Conservation (phyloP, 768 basidiomycete species). For the Krasilnikovozyma curviuscula region DNA sequence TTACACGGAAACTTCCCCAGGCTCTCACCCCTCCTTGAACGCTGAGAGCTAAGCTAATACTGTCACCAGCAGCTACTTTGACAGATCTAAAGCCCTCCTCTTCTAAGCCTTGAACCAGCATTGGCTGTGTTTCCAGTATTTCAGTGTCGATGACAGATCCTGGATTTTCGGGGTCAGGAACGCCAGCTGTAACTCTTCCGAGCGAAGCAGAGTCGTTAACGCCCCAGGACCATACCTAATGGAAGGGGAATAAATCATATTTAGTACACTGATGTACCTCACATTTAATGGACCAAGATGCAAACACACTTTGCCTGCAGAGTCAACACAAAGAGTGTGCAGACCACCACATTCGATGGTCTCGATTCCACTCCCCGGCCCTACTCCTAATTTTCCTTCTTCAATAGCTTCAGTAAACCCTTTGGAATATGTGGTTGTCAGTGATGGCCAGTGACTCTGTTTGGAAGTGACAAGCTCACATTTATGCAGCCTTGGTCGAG, state of each 20-base stretch:
- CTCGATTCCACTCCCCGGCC: slow-evolving; percentile 44
- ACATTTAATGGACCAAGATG: neutral
- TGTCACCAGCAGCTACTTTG: slow-evolving; percentile 10
- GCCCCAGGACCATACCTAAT: slow-evolving; percentile 12
- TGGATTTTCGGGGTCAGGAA: slow-evolving; percentile 5
- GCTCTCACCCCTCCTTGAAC: slow-evolving; percentile 10
- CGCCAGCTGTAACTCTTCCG: slow-evolving; percentile 6
- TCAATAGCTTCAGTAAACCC: slow-evolving; percentile 49
- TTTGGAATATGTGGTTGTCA: neutral
- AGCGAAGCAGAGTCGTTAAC: slow-evolving; percentile 11
- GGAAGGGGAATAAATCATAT: neutral
- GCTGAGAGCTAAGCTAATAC: slow-evolving; percentile 7
- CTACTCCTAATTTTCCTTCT: slow-evolving; percentile 48
- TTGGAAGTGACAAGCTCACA: slow-evolving; percentile 31
- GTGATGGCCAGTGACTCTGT: neutral
- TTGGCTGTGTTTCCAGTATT: slow-evolving; percentile 8
- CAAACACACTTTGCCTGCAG: slow-evolving; percentile 58
- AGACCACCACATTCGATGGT: slow-evolving; percentile 64
- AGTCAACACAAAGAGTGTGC: slow-evolving; percentile 74
- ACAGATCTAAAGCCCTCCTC: slow-evolving; percentile 10
- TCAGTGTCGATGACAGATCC: slow-evolving; percentile 4
- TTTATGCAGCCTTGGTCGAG: slow-evolving; percentile 50
- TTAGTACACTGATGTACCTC: neutral
- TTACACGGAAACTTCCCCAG: slow-evolving; percentile 13
- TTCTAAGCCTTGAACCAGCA: slow-evolving; percentile 5